Base-by-base conservation (phyloP, 2,329 filamentous ascomycete species). In the Trichoderma simmonsii region DNA sequence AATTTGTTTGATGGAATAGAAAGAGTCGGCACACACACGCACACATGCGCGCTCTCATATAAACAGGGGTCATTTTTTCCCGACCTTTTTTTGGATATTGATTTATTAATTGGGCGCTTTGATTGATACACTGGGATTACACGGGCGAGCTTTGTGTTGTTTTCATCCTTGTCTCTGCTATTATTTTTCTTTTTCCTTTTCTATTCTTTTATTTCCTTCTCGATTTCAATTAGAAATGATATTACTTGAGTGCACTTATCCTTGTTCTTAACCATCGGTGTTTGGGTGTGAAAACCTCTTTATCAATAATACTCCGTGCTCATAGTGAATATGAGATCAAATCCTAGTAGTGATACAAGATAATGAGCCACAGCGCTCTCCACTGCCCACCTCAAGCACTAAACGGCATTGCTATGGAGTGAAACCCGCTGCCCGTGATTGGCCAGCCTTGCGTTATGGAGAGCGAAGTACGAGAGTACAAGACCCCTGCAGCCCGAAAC, bases 371-470 rank as follows among this genome's bases (percentile, higher is more conserved):
- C 64, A 39, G 64, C 51, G 15, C 34, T 62, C 60, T n/a, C 15
- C 34, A 39, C 14, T 15, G 15, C 51, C 26, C 30, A 30, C 39
- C 11, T 32, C 64, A 43, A 43, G 39, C 63, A 28, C 63, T 57
- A 11, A 28, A 62, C 26, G 48, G 32, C 26, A 24, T n/a, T 15
- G 21, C 34, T 21, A 43, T n/a, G 60, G 9, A 15, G 8, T 15
- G 60, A n/a, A 57, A 28, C 51, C 64, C 64, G 51, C 64, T 3
- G 34, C 51, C 24, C 18, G 11, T 61, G 15, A 71, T 71, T 71
- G 70, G 70, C 56, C 56, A 68, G 70, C 70, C 70, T 63, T 61
- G 63, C 43, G 7, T 2, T 26, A 15, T 51, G 26, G 24, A 15
- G 39, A 51, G 21, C 8, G 34, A 36, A 6, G 34, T 15, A 30